Percentiles rank a stretch among this genome's conserved stretches.
These are phyloP conservation scores for Kodamaea kaohsiungensis DNA, from an alignment of 805 yeast species.

Conservation along the genomic window DNA sequence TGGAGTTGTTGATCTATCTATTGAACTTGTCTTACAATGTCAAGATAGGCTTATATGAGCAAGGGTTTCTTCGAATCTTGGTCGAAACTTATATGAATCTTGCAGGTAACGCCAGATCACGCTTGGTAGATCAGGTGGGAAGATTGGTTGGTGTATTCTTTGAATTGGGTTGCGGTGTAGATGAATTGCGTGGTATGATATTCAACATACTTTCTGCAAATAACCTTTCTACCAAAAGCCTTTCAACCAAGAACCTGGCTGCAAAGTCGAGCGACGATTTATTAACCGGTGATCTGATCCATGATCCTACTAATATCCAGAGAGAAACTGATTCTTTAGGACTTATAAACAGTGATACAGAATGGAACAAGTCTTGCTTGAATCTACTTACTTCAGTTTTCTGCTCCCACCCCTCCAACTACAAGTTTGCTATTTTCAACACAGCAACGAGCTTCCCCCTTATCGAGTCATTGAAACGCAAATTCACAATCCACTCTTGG, in stretches of 20 bases:
- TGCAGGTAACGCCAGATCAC: neutral
- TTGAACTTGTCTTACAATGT: conserved; percentile 25
- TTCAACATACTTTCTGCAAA: neutral
- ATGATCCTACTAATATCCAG: neutral
- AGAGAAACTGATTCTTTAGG: neutral
- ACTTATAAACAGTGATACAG: neutral
- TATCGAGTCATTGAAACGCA: conserved; percentile 15
- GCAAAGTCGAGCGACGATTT: neutral
- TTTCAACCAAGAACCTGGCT: neutral
- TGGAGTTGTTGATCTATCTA: conserved; percentile 13
- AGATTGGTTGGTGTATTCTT: conserved; percentile 22
- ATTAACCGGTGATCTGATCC: neutral
- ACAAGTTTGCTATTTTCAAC: conserved; percentile 30
- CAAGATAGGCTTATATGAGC: conserved; percentile 23
- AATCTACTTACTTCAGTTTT: conserved; percentile 13
- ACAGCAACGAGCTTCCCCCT: conserved; percentile 24
- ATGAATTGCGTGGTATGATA: neutral
- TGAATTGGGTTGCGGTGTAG: conserved; percentile 36
- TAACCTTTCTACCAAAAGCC: neutral
- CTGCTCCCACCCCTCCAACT: conserved; percentile 26
- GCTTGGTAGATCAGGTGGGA: neutral
- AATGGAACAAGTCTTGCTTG: conserved; percentile 5
- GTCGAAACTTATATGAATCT: conserved; percentile 20
- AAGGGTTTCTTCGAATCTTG: conserved; percentile 20
- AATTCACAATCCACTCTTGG: conserved; percentile 43